Base-by-base conservation (phyloP, 1,284 basidiomycete species). In the Ganoderma meredithae region DNA sequence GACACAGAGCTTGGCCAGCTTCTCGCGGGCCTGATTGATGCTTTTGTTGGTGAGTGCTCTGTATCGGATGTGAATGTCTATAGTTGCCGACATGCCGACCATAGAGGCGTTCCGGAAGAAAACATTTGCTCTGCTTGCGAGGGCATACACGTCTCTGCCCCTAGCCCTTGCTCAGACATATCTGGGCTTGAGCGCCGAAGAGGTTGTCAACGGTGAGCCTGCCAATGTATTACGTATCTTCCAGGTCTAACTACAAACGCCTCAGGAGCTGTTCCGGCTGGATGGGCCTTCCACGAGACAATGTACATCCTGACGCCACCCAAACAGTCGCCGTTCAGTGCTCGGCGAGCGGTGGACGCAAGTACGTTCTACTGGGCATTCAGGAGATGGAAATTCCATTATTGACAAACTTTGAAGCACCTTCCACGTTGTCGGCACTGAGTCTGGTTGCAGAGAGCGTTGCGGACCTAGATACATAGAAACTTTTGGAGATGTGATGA, bases 91-190 rank as follows among this genome's bases (percentile, higher is more conserved):
- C 44, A n/a, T n/a, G 1, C 4, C 1, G 8, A 7, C 12, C 13
- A 15, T 52, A 76, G 75, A 66, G 1, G 67, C 68, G 4, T 92
- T 91, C 79, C 86, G 89, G 55, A 74, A 76, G 66, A 83, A 86
- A 70, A 88, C 88, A 0, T 84, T 90, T 70, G 72, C 74, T 0
- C 79, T 92, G 10, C 73, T 92, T 22, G 83, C 86, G 13, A 84
- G 82, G 74, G 88, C 88, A n/a, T 92, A 90, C 78, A 84, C 85
- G 0, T 86, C 88, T 2, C 78, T 93, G 39, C 83, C 86, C 15
- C 66, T 88, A 7, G 66, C 82, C 2, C 79, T 89, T 5, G 87
- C 86, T 5, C 83, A 86, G 71, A 77, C 72, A 31, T 92, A 91
- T 74, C 81, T 92, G 31, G 87, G 88, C 25, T 76, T 88, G 55